These are phyloP conservation scores for Lichina pygmaea DNA, from an alignment of 495 filamentous ascomycete species.

Conservation along the genomic window DNA sequence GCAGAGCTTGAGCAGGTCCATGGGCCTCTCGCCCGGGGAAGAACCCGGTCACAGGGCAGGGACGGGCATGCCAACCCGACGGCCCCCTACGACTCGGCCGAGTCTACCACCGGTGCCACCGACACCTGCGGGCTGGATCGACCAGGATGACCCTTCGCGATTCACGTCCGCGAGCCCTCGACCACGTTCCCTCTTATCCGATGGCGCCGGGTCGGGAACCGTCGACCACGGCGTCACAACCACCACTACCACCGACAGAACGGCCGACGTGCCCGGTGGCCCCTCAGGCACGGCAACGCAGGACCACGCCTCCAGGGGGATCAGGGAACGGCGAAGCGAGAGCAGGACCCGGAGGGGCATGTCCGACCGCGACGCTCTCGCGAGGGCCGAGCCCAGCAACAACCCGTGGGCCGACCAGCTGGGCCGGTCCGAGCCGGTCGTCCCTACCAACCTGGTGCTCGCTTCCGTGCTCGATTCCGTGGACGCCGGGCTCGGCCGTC, in stretches of 20 bases:
- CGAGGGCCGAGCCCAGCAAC: neutral
- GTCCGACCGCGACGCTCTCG: neutral
- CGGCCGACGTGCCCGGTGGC: too few species aligned
- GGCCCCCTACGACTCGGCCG: neutral
- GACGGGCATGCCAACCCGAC: neutral
- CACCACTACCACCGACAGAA: too few species aligned
- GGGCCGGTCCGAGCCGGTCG: neutral
- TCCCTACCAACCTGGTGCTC: neutral
- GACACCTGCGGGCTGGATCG: constrained; percentile 2
- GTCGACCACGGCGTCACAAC: too few species aligned
- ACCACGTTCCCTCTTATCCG: neutral
- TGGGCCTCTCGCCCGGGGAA: neutral
- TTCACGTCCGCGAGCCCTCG: neutral
- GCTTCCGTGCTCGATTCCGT: neutral
- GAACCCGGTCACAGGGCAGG: neutral
- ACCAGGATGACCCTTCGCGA: neutral
- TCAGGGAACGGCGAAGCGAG: constrained; percentile 2
- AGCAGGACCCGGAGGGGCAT: neutral
- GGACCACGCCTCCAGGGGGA: neutral
- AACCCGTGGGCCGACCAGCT: neutral
- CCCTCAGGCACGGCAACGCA: neutral
- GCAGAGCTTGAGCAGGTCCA: constrained; percentile 1
- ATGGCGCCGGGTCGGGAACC: neutral
- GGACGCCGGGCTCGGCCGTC: neutral
- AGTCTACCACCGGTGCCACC: neutral